These are phyloP conservation scores for Neonectria neomacrospora DNA, from an alignment of 2,329 filamentous ascomycete genomes.

Conservation along the genomic window DNA sequence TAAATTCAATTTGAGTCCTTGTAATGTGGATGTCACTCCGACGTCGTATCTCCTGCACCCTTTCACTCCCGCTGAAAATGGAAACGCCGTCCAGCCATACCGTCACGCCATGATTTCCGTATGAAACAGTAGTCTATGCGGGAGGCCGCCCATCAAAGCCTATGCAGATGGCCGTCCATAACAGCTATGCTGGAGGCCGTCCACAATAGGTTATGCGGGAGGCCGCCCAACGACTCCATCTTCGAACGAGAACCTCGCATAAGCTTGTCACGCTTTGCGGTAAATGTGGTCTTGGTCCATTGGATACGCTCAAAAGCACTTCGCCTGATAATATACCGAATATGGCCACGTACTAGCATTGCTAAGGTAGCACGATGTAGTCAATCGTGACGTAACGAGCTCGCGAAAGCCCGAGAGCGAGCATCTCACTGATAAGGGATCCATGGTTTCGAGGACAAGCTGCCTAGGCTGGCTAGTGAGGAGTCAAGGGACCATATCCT, in stretches of 20 bases:
- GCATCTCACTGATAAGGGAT: too few relatives aligned
- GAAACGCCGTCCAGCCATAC: too few relatives aligned
- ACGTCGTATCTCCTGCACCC: neutral
- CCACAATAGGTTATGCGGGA: neutral
- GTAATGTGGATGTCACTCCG: neutral
- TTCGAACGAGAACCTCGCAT: neutral
- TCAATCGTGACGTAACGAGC: neutral
- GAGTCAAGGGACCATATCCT: neutral
- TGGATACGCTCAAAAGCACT: neutral
- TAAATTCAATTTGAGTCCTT: neutral
- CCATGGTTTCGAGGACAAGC: too few relatives aligned
- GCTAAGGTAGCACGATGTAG: too few relatives aligned
- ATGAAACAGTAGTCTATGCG: too few relatives aligned
- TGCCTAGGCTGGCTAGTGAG: neutral
- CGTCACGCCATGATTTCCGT: neutral
- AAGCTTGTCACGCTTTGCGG: neutral
- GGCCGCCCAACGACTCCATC: neutral
- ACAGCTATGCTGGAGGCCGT: too few relatives aligned
- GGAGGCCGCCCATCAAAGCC: too few relatives aligned
- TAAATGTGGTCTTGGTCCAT: neutral
- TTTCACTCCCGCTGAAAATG: neutral
- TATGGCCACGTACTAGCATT: too few relatives aligned
- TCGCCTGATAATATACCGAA: too few relatives aligned
- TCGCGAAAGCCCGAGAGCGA: neutral
- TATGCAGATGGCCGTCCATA: too few relatives aligned